Base-by-base conservation (phyloP, 31 red algal genomes). In the Asparagopsis taxiformis region DNA sequence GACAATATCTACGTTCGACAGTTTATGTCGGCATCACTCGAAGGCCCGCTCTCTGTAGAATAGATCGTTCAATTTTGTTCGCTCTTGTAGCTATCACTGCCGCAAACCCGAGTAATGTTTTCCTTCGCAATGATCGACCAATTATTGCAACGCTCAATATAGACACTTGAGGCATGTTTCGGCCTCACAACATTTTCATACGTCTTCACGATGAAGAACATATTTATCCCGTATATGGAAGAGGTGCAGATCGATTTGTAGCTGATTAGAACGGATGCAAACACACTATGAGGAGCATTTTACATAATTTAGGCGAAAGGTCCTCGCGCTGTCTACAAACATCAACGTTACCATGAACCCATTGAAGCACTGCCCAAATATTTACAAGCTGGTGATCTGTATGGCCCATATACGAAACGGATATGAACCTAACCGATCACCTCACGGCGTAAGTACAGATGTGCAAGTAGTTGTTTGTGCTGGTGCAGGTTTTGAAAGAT, bases 41-140 rank as follows among this genome's bases (percentile, higher is more conserved):
- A 77, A 0, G 89, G 89, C 6, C 89, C 89, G 11, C 44, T 93
- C n/a, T n/a, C n/a, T n/a, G n/a, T n/a, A n/a, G n/a, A n/a, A n/a
- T n/a, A n/a, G n/a, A n/a, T n/a, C n/a, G n/a, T n/a, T n/a, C n/a
- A n/a, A 59, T 3, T 20, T 59, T 70, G 41, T 53, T 6, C 5
- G 54, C 41, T 46, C 13, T 46, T 13, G 41, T 46, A 46, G 41
- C 8, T 46, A 46, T 46, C 13, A 46, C 41, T 46, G 13, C n/a
- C n/a, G n/a, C n/a, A n/a, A n/a, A n/a, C n/a, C n/a, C n/a, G n/a
- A n/a, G n/a, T n/a, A n/a, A n/a, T n/a, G n/a, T n/a, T n/a, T n/a
- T n/a, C n/a, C n/a, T n/a, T n/a, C n/a, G n/a, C n/a, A n/a, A n/a
- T n/a, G n/a, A n/a, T n/a, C n/a, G n/a, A n/a, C n/a, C n/a, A 46